Base-by-base conservation (phyloP, 2,329 filamentous ascomycete species). In the Daldinia eschscholtzii region DNA sequence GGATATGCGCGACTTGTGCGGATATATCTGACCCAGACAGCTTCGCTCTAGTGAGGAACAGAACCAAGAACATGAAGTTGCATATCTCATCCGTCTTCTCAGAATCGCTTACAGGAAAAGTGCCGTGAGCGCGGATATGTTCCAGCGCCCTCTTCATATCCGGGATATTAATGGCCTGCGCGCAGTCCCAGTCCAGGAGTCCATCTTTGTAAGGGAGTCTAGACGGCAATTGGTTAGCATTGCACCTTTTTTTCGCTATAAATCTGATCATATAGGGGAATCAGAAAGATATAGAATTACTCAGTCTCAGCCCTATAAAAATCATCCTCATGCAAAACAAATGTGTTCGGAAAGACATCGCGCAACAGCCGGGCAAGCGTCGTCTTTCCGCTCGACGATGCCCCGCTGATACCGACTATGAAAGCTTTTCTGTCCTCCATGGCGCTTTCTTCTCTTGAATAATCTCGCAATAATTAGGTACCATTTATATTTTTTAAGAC, bases 251-350 rank as follows among this genome's bases (percentile, higher is more conserved):
- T 23, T 55, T 13, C 7, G 6, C 10, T 9, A 33, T 12, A 41
- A n/a, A 5, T 1, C 1, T 30, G n/a, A 20, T 33, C 37, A 20
- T 20, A 58, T 15, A 28, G 10, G 6, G n/a, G n/a, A n/a, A n/a
- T n/a, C n/a, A n/a, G n/a, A 61, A n/a, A 33, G 5, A 44, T 6
- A 26, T 9, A 46, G 12, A 9, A 86, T 76, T 76, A 93, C 87
- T 93, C 86, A 33, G 86, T 81, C 78, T 98, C 95, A 0, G 92
- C 85, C 72, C 89, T 90, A 83, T 97, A 99, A 79, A 98, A 99
- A 80, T 99, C 96, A 82, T 99, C 96, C 79, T 97, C 90, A 79
- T 99, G 96, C 23, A 99, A 86, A 76, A 98, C 92, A 76, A 94
- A 95, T 15, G 89, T 86, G 72, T 86, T 84, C 7, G 90, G 90